Evolutionary conservation across 1,284 basidiomycete species (phyloP).

Genomic region (Mrakiaceae sp.): DNA sequence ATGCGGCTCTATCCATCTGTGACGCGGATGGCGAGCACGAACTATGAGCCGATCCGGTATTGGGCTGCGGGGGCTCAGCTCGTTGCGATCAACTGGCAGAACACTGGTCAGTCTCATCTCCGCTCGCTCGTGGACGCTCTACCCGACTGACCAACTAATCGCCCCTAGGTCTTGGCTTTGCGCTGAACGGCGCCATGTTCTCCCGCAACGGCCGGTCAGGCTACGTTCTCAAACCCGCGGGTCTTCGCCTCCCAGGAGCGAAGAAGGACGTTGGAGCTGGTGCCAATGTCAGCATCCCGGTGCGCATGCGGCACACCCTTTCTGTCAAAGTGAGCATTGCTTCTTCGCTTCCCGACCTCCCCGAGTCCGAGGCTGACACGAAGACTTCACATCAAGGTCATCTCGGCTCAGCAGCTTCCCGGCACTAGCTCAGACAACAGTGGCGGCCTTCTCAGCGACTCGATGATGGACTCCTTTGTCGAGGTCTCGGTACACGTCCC

Average conservation of each 20-base stretch:
- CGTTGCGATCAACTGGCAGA: constrained; percentile 98
- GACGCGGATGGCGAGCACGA: constrained; percentile 66
- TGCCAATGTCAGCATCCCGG: constrained; percentile 14
- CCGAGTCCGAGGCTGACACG: neutral
- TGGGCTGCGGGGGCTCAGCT: constrained; percentile 87
- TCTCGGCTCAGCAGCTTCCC: constrained; percentile 90
- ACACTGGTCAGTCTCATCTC: constrained; percentile 51
- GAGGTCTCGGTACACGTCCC: constrained; percentile 46
- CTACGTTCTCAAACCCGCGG: constrained; percentile 80
- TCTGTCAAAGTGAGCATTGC: constrained; percentile 46
- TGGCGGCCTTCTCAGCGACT: constrained; percentile 42
- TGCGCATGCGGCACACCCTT: constrained; percentile 49
- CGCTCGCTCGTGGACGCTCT: constrained; percentile 1
- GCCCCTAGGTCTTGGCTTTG: constrained; percentile 61
- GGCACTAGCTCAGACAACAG: constrained; percentile 34
- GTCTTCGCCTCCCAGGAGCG: constrained; percentile 47
- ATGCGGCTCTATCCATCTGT: constrained; percentile 86
- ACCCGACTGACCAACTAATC: neutral
- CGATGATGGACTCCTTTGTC: constrained; percentile 59
- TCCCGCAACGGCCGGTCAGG: constrained; percentile 71
- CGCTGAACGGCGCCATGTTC: constrained; percentile 93
- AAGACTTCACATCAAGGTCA: constrained; percentile 43
- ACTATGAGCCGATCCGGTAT: constrained; percentile 79
- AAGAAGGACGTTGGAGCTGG: constrained; percentile 43
- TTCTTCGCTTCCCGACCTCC: neutral